Conservation (phyloP, 768 basidiomycete genomes). For the Tulasnella sp. region DNA sequence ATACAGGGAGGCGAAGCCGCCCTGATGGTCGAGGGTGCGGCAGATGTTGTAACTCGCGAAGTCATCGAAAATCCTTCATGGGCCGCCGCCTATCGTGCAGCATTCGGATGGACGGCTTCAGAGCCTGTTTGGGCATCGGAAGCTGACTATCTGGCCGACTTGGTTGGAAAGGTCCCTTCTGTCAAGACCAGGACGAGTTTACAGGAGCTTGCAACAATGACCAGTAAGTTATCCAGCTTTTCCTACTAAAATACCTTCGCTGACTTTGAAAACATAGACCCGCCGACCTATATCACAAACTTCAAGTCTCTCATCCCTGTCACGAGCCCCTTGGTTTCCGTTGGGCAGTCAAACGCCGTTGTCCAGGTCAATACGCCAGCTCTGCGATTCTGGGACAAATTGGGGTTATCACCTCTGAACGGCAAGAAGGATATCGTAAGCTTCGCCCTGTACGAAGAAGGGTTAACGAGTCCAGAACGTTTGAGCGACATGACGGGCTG, state of each 20-base stretch:
- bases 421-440: constrained; percentile 68
- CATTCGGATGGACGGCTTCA: constrained; percentile 8
- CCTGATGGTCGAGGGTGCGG: constrained; percentile 64
- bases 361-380: constrained; percentile 68
- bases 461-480: constrained; percentile 40
- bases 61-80: constrained; percentile 69
- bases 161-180: neutral
- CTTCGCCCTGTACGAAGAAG: constrained; percentile 66
- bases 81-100: constrained; percentile 54
- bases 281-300: constrained; percentile 4
- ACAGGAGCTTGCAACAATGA: constrained; percentile 38
- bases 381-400: constrained; percentile 80
- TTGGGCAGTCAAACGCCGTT: constrained; percentile 63
- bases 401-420: constrained; percentile 64
- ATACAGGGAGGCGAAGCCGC: constrained; percentile 62
- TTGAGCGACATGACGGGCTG: constrained; percentile 54
- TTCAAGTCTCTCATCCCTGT: constrained; percentile 13
- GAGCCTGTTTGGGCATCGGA: constrained; percentile 10
- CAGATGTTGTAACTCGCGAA: constrained; percentile 58
- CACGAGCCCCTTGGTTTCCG: constrained; percentile 47
- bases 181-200: constrained; percentile 37
- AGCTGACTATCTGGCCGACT: constrained; percentile 10
- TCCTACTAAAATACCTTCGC: neutral
- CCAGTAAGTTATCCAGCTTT: constrained; percentile 37
- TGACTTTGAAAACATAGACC: neutral